Conservation (phyloP, 345 rosid genomes). For the Pseudoturritis turrita region DNA sequence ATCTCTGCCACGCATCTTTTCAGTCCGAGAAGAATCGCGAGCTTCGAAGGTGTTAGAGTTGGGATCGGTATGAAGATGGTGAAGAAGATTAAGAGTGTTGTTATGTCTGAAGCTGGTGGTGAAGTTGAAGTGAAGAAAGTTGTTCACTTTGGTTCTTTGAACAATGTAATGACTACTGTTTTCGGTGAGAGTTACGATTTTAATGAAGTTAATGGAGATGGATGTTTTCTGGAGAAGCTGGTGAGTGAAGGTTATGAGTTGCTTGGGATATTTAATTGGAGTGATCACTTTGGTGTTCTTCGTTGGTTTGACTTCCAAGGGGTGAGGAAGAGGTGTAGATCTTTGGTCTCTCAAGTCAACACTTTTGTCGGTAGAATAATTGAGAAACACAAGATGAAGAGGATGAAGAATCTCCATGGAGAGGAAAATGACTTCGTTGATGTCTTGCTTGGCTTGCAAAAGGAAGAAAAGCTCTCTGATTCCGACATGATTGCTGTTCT, state of each 20-base stretch:
- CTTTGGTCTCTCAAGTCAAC: slow-evolving; percentile 49
- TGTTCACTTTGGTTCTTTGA: slow-evolving; percentile 66
- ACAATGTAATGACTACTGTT: slow-evolving; percentile 71
- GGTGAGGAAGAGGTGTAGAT: slow-evolving; percentile 61
- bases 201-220: slow-evolving; percentile 20
- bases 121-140: slow-evolving; percentile 45
- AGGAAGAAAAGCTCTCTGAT: slow-evolving; percentile 48
- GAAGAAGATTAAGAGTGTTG: slow-evolving; percentile 25
- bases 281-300: slow-evolving; percentile 74
- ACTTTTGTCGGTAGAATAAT: slow-evolving; percentile 55
- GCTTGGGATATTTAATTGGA: slow-evolving; percentile 75
- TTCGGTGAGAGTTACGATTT: slow-evolving; percentile 67
- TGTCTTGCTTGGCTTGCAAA: slow-evolving; percentile 62
- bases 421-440: slow-evolving; percentile 56
- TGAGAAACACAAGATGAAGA: slow-evolving; percentile 49
- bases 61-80: slow-evolving; percentile 52
- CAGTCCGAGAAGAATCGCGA: slow-evolving; percentile 57
- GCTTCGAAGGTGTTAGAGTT: slow-evolving; percentile 42
- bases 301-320: slow-evolving; percentile 74
- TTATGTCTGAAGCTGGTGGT: slow-evolving; percentile 29
- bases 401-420: neutral
- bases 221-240: slow-evolving; percentile 47
- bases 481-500: slow-evolving; percentile 80
- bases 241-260: slow-evolving; percentile 75
- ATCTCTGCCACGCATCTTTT: slow-evolving; percentile 76